Evolutionary conservation across 139 green algal species (phyloP).

Genomic region (Asterochloris erici): DNA sequence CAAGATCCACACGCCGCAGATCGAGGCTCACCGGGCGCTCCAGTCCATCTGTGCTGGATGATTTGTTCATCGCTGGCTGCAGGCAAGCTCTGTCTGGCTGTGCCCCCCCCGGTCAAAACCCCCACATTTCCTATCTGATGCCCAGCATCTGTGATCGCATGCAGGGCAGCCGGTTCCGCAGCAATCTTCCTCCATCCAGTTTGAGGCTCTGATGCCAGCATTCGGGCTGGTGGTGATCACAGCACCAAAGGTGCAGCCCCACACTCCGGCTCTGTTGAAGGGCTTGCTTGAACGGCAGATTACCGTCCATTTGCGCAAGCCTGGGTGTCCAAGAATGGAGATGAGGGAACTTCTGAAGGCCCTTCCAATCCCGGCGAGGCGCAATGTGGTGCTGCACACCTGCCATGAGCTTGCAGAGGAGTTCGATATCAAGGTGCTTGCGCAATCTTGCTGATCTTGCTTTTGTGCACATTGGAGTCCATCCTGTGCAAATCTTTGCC

Average conservation of each 20-base stretch:
- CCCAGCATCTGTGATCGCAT: too few species aligned
- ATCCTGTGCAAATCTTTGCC: not conserved
- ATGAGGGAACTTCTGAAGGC: not conserved
- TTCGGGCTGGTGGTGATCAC: slow-evolving; percentile 6
- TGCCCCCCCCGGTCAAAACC: too few species aligned
- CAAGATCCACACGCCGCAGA: too few species aligned
- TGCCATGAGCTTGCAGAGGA: slow-evolving; percentile 1
- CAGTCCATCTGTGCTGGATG: too few species aligned
- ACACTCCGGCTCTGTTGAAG: not conserved
- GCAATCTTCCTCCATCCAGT: too few species aligned
- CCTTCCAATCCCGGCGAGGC: not conserved
- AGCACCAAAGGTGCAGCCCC: not conserved
- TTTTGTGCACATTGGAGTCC: not conserved
- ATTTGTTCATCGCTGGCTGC: too few species aligned
- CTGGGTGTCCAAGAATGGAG: not conserved
- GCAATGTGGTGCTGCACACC: not conserved
- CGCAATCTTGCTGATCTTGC: not conserved
- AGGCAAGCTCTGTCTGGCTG: too few species aligned
- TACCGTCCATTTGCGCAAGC: slow-evolving; percentile 12
- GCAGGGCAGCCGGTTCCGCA: too few species aligned
- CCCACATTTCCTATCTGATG: too few species aligned
- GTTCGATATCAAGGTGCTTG: slow-evolving; percentile 5
- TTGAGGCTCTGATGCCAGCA: not conserved
- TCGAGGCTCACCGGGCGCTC: too few species aligned
- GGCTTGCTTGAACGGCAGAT: not conserved